Conservation (phyloP, 2,329 filamentous ascomycete genomes). For the Xylaria polymorpha region DNA sequence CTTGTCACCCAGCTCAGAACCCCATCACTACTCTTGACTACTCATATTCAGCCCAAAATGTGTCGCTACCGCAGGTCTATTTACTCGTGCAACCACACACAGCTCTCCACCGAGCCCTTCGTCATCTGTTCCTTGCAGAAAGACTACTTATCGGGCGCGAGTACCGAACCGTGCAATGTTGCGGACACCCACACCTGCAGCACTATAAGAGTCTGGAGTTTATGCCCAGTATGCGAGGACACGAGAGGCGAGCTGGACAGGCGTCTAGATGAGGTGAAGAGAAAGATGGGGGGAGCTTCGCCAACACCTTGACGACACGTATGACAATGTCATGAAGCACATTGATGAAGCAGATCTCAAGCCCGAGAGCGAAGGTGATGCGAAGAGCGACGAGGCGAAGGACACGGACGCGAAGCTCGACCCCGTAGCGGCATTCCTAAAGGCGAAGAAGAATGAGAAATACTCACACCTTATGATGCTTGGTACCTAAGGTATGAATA, state of each 20-base stretch:
- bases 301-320: constrained; percentile 32
- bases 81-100: constrained; percentile 47
- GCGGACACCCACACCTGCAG: constrained; percentile 37
- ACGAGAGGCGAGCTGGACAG: constrained; percentile 30
- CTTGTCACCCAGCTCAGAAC: neutral
- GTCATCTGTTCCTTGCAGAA: constrained; percentile 37
- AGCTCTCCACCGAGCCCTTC: constrained; percentile 28
- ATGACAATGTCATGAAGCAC: constrained; percentile 41
- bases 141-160: constrained; percentile 30
- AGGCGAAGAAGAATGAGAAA: constrained; percentile 29
- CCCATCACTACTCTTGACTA: neutral
- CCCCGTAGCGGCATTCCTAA: constrained; percentile 22
- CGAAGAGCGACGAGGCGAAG: neutral
- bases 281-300: constrained; percentile 36
- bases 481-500: neutral
- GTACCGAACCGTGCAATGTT: constrained; percentile 37
- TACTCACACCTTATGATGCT: constrained; percentile 34
- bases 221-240: constrained; percentile 38
- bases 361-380: neutral
- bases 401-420: neutral
- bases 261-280: constrained; percentile 33
- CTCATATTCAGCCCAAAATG: constrained; percentile 36
- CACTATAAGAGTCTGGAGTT: constrained; percentile 34
- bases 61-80: constrained; percentile 45
- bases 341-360: constrained; percentile 40